A percentile compares a stretch with the other conserved stretches of the same genome.
Evolutionary conservation across 495 filamentous ascomycete genomes (phyloP).

Genomic region (Hypomontagnella submonticulosa): DNA sequence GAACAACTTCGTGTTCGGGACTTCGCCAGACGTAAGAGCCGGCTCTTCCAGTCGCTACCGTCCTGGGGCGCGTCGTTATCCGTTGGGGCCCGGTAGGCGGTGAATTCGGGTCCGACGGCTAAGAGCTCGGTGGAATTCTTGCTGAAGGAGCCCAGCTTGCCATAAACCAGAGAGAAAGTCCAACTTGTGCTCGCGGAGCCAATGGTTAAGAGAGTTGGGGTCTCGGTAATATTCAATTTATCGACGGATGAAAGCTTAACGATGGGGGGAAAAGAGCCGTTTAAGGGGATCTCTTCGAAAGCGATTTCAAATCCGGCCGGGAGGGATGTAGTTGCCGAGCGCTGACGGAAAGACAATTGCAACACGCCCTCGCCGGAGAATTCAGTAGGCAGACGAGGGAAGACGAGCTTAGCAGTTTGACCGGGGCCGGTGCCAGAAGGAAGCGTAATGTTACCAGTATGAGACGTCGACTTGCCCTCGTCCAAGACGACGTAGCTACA

Average conservation of each 20-base stretch:
- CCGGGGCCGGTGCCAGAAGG: constrained; percentile 35
- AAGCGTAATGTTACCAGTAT: constrained; percentile 30
- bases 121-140: constrained; percentile 43
- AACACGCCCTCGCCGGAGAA: constrained; percentile 34
- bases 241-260: constrained; percentile 7
- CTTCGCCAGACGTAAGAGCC: constrained; percentile 50
- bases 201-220: constrained; percentile 40
- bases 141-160: constrained; percentile 33
- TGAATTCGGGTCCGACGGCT: constrained; percentile 39
- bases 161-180: constrained; percentile 34
- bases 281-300: constrained; percentile 57
- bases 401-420: constrained; percentile 29
- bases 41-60: constrained; percentile 53
- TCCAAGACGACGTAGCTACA: constrained; percentile 43
- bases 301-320: constrained; percentile 57
- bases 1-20: constrained; percentile 45
- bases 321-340: constrained; percentile 52
- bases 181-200: constrained; percentile 23
- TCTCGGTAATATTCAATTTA: constrained; percentile 36
- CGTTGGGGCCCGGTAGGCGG: constrained; percentile 61
- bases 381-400: constrained; percentile 6
- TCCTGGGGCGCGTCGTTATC: constrained; percentile 67
- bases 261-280: neutral
- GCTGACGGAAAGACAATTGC: constrained; percentile 40
- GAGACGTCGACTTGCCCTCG: constrained; percentile 34